Base-by-base conservation (phyloP, 352 stramenopile genomes). In the Phytophthora constricta region DNA sequence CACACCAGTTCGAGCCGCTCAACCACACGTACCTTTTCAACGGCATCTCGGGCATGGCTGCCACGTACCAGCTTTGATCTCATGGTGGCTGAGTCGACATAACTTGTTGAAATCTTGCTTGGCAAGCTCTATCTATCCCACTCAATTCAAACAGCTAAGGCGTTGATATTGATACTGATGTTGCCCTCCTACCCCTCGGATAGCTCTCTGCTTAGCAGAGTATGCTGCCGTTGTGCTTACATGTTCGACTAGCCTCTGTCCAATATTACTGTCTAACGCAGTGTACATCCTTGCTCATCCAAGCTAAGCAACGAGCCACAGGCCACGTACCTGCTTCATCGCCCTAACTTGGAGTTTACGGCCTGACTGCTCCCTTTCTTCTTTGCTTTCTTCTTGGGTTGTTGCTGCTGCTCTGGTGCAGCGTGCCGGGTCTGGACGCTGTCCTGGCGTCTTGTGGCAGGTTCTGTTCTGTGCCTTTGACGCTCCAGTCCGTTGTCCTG, bases 11-110 rank as follows among this genome's bases (percentile, higher is more conserved):
- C 69, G 81, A 98, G 61, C 97, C 97, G 0, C 66, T 99, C 5
- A 89, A 99, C 74, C 97, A 99, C 76, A 99, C 97, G 16, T 99
- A 98, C 74, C 42, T 99, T 7, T 99, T 98, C 81, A 99, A 99
- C 80, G 98, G 97, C 22, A 98, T 99, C 68, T 90, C 83, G 5
- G 87, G 82, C 2, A 58, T 76, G 22, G 89, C 86, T 25, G 86
- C 71, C 13, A 90, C 87, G 9, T 95, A 95, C 58, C 65, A 76
- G 5, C 62, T 96, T n/a, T 97, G 19, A 41, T 17, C 14, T 48
- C 26, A 27, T 4, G 65, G 31, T n/a, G 19, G 45, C 23, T n/a
- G 9, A 33, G 17, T 31, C 26, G 11, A 22, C 31, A 46, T 43
- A 53, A 19, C 19, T 64, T 17, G 48, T 52, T 49, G 14, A 41